Evolutionary conservation across 805 yeast genomes (phyloP), one percentile per base, ranked within the genome.

Genomic region (Starmerella apicola): DNA sequence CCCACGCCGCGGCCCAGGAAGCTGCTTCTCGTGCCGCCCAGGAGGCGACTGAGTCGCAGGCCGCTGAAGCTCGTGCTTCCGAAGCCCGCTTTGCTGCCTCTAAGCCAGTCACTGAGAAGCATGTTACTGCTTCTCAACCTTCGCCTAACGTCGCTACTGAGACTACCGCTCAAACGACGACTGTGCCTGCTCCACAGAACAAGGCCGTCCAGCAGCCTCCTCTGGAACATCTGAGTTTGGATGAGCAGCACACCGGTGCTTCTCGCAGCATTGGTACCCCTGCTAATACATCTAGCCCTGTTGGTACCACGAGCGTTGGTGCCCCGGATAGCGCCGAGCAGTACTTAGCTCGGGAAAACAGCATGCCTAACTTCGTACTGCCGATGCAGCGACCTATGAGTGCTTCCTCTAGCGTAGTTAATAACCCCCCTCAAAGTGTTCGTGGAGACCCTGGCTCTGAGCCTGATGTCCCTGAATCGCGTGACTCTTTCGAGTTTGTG

Each of bases 371-470:
- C 25, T 48, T 64, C 66, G 74, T 68, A 42, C 61, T 66, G 31
- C 68, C 68, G 36, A 50, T 72, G 55, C 62, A 60, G 27, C 66
- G 91, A 51, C 81, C 93, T 2, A 81, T 78, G 43, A 81, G 94
- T 0, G 72, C 81, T 29, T 81, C 95, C 0, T 84, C 95, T 0
- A 81, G 94, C 32, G 93, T 85, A 25, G 88, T 81, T 52, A 86
- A 86, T 61, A 85, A 88, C 57, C 84, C 96, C 2, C 86, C 96
- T 0, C 73, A 76, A 60, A 81, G 94, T 18, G 94, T 84, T 6
- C 75, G 95, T 44, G 94, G 81, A 46, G 95, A 77, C 45, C 58
- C 67, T 25, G 65, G 57, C 24, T 44, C 48, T 9, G 54, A 50
- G 37, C 34, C 32, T 3, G 33, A 16, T 23, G 15, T 13, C n/a